Evolutionary conservation across 1,139 yeast species (phyloP).

Genomic region (Taiozyma onychis): DNA sequence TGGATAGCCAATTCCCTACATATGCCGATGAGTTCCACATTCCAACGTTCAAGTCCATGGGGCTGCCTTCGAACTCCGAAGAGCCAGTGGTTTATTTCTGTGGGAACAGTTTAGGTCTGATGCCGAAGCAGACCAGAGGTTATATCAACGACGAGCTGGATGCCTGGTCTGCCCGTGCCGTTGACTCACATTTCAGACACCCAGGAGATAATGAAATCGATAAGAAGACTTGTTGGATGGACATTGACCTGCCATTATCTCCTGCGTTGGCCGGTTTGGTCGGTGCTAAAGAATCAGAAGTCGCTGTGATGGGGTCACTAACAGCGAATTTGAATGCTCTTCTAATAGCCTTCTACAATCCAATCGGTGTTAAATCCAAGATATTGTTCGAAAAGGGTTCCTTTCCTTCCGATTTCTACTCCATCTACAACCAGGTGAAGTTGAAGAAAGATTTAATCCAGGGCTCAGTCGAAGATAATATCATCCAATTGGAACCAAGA

Average conservation of each 20-base stretch:
- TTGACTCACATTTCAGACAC: constrained; percentile 78
- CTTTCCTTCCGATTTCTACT: constrained; percentile 89
- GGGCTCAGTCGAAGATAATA: constrained; percentile 36
- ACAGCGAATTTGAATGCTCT: constrained; percentile 78
- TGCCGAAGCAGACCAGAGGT: constrained; percentile 60
- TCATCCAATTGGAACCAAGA: constrained; percentile 60
- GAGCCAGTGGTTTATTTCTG: constrained; percentile 49
- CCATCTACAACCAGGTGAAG: constrained; percentile 67
- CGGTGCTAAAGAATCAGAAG: constrained; percentile 69
- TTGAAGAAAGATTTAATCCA: constrained; percentile 28
- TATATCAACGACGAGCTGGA: constrained; percentile 64
- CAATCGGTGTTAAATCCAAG: constrained; percentile 52
- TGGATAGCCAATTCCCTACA: constrained; percentile 28
- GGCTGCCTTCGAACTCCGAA: constrained; percentile 27
- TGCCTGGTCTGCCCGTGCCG: constrained; percentile 80
- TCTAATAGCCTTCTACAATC: constrained; percentile 69
- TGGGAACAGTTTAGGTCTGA: constrained; percentile 87
- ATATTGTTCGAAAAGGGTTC: constrained; percentile 82
- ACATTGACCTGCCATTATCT: constrained; percentile 70
- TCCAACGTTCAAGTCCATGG: constrained; percentile 57
- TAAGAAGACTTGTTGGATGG: constrained; percentile 65
- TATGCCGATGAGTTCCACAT: constrained; percentile 42
- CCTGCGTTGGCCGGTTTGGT: constrained; percentile 68
- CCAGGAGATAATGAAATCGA: constrained; percentile 35
- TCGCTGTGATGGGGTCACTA: constrained; percentile 82